Evolutionary conservation across 2,329 filamentous ascomycete species (phyloP), one percentile per base, ranked within the genome.

Genomic region (Ceratocystis lukuohia): DNA sequence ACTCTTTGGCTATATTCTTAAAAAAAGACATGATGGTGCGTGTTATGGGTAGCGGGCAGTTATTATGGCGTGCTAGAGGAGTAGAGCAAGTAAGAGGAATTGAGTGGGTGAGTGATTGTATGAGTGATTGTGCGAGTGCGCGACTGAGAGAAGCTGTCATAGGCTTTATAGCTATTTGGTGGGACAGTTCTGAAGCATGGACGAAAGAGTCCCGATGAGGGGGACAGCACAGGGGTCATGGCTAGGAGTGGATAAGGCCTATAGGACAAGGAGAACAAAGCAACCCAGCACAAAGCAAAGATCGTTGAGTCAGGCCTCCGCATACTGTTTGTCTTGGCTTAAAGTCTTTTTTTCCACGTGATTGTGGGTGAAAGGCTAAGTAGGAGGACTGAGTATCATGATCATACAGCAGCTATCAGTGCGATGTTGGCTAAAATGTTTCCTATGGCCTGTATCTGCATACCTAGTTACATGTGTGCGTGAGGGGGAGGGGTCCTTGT

Each of bases 11-110:
- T 61, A 79, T 70, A 70, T 77, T 77, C 69, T 76, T 76, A 71
- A 78, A 75, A 71, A 79, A 79, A 45, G 77, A 79, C 77, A 79
- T 79, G 69, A 65, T 73, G 71, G 62, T 6, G 22, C 48, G 48
- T 53, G 12, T 28, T 7, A 2, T 25, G 22, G 2, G 48, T 12
- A 53, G 22, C 10, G 22, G 12, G 22, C 22, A 53, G 48, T 62
- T 30, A 57, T 64, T 37, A 8, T 48, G 46, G 15, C 3, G 48
- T 33, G 12, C 8, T 10, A 56, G 28, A 62, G 37, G 12, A 22
- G 48, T 59, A 41, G 50, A 25, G n/a, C 10, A 22, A 61, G 28
- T 0, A 28, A 44, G 41, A 65, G 30, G n/a, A 61, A 61, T 20
- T 59, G 28, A 7, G 7, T 30, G 56, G 15, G 25, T n/a, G 56